phyloP scores from a whole-genome alignment of 495 filamentous ascomycete genomes.

The Monascus purpureus region DNA sequence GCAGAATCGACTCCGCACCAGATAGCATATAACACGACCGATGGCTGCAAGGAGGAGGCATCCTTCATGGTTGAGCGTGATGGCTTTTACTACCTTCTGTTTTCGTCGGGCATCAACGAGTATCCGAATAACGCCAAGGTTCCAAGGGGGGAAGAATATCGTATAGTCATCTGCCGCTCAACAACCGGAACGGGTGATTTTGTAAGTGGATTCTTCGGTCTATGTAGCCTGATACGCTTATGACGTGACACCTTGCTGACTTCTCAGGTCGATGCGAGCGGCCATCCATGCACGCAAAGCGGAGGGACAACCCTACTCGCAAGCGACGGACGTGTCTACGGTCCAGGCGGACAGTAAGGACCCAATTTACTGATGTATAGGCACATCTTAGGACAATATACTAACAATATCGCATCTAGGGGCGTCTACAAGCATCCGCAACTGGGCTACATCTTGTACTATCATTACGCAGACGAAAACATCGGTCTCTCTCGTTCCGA shows the following conservation, averaged over 20 bases:
- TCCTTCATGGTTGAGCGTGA: slow-evolving; percentile 42
- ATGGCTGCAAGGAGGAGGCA: slow-evolving; percentile 44
- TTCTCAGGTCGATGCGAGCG: slow-evolving; percentile 37
- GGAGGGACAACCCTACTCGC: slow-evolving; percentile 54
- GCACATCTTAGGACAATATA: too few relatives aligned
- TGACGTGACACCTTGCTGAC: too few relatives aligned
- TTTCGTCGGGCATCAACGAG: slow-evolving; percentile 53
- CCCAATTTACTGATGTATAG: slow-evolving; percentile 1
- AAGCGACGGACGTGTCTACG: slow-evolving; percentile 52
- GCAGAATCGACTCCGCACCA: slow-evolving; percentile 23
- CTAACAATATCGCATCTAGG: slow-evolving; percentile 8
- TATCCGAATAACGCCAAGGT: slow-evolving; percentile 38
- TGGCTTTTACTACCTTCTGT: slow-evolving; percentile 58
- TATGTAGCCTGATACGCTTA: neutral
- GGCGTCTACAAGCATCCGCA: slow-evolving; percentile 36
- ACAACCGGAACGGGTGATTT: slow-evolving; percentile 40
- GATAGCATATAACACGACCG: slow-evolving; percentile 41
- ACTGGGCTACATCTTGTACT: slow-evolving; percentile 47
- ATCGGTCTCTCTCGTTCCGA: slow-evolving; percentile 51
- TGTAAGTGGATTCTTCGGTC: slow-evolving; percentile 16
- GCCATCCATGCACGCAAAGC: slow-evolving; percentile 39
- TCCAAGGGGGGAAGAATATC: slow-evolving; percentile 50
- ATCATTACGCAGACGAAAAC: slow-evolving; percentile 54
- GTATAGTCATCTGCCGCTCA: slow-evolving; percentile 53
- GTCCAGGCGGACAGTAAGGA: slow-evolving; percentile 54